A percentile compares a stretch with the other conserved stretches of the same genome.
These are phyloP conservation scores for Apium graveolens DNA, from an alignment of 129 eudicot species.

Conservation along the genomic window DNA sequence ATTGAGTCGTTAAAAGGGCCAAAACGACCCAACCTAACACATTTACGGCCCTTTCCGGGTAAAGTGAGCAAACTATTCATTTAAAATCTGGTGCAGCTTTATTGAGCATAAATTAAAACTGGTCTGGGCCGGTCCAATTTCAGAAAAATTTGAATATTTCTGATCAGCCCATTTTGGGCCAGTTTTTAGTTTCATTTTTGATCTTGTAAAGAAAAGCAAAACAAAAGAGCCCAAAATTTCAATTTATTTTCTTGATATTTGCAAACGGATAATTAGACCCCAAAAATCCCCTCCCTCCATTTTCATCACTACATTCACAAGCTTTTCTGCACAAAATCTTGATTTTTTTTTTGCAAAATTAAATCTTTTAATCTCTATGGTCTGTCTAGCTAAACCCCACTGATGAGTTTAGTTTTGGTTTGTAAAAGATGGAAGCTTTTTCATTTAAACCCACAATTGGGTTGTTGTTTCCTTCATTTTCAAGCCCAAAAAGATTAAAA, in stretches of 20 bases:
- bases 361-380: neutral
- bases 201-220: no score
- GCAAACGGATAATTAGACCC: neutral
- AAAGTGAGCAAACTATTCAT: no score
- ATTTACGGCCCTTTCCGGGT: no score
- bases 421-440: constrained; percentile 35
- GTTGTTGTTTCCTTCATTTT: neutral
- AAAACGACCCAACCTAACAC: no score
- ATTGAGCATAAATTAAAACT: no score
- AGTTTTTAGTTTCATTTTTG: no score
- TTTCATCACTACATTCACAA: neutral
- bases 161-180: no score
- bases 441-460: constrained; percentile 17
- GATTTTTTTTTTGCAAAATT: neutral
- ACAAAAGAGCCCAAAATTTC: neutral
- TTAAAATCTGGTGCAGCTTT: no score
- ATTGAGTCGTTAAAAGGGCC: no score
- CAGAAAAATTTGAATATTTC: no score
- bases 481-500: neutral
- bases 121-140: no score
- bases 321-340: neutral
- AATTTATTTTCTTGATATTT: neutral
- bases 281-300: neutral
- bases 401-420: neutral
- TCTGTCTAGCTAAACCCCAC: neutral